A percentile compares a stretch with the other conserved stretches of the same genome.
Conservation (phyloP, 192 early-diverging fungal genomes). For the Linnemannia zychae region DNA sequence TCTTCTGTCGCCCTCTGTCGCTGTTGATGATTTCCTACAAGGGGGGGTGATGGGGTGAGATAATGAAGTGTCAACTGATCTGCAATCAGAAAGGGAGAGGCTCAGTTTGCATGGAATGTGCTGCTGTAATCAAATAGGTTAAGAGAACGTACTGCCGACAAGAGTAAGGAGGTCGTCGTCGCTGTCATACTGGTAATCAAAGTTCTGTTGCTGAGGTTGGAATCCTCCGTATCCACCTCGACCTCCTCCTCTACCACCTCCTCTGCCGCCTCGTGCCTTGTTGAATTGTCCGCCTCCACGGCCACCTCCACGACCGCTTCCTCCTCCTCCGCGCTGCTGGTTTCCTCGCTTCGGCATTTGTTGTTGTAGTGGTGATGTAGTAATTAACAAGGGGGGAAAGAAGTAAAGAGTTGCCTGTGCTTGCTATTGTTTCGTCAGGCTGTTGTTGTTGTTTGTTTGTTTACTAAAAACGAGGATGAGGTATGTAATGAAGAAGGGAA, state of each 20-base stretch:
- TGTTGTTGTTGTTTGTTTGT: background rate
- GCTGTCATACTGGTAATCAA: conserved; percentile 27
- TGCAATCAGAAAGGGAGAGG: background rate
- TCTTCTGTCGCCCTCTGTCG: conserved; percentile 30
- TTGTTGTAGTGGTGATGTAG: background rate
- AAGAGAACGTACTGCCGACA: conserved; percentile 18
- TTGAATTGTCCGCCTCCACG: conserved; percentile 23
- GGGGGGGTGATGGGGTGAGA: background rate
- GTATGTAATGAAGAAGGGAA: background rate
- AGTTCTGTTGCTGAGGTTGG: conserved; percentile 5
- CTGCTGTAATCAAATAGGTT: background rate
- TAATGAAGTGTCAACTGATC: background rate
- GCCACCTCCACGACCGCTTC: conserved; percentile 28
- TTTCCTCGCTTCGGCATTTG: conserved; percentile 45
- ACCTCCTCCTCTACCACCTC: conserved; percentile 3
- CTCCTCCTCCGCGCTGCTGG: conserved; percentile 19
- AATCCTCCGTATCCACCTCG: conserved; percentile 17
- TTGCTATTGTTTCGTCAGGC: background rate
- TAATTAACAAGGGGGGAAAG: background rate
- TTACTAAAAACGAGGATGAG: background rate
- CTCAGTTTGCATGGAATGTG: background rate
- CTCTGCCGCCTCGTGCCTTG: conserved; percentile 18
- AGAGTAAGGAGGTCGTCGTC: conserved; percentile 37
- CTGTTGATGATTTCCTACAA: conserved; percentile 31
- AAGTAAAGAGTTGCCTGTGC: background rate